phyloP scores from a whole-genome alignment of 2,329 filamentous ascomycete genomes.

The Lachnellula cervina region DNA sequence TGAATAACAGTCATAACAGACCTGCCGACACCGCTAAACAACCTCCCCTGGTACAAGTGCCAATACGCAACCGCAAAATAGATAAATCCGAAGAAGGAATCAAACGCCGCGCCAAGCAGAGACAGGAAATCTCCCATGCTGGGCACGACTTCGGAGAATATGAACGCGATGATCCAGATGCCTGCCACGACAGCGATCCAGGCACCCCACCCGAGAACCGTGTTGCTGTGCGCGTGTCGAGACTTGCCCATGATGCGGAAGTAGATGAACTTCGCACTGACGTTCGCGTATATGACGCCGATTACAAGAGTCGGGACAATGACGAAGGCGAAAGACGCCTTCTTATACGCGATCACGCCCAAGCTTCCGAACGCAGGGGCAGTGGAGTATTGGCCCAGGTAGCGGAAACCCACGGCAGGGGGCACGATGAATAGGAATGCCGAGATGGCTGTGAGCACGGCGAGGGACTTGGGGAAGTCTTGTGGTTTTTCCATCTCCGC shows the following conservation, averaged over 20 bases:
- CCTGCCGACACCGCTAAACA: conserved; percentile 35
- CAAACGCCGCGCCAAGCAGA: conserved; percentile 43
- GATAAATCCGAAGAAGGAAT: conserved; percentile 47
- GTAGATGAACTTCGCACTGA: conserved; percentile 44
- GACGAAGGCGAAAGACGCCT: conserved; percentile 45
- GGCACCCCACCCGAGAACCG: conserved; percentile 42
- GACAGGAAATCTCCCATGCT: conserved; percentile 47
- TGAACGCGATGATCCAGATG: conserved; percentile 41
- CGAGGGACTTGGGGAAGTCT: conserved; percentile 46
- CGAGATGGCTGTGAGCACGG: conserved; percentile 41
- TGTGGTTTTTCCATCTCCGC: conserved; percentile 45
- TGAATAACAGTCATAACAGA: conserved; percentile 42
- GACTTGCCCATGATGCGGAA: conserved; percentile 39
- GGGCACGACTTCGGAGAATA: conserved; percentile 45
- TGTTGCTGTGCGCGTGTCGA: conserved; percentile 42
- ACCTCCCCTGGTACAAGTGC: conserved; percentile 37
- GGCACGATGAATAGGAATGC: conserved; percentile 45
- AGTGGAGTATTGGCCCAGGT: conserved; percentile 45
- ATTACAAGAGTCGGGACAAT: conserved; percentile 46
- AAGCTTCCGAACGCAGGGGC: conserved; percentile 46
- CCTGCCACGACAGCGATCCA: conserved; percentile 39
- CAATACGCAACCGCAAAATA: conserved; percentile 47
- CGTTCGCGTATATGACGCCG: conserved; percentile 46
- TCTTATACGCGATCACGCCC: conserved; percentile 41
- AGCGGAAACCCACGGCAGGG: conserved; percentile 44